phyloP scores from a whole-genome alignment of 345 rosid genomes.

The Gossypium turneri region DNA sequence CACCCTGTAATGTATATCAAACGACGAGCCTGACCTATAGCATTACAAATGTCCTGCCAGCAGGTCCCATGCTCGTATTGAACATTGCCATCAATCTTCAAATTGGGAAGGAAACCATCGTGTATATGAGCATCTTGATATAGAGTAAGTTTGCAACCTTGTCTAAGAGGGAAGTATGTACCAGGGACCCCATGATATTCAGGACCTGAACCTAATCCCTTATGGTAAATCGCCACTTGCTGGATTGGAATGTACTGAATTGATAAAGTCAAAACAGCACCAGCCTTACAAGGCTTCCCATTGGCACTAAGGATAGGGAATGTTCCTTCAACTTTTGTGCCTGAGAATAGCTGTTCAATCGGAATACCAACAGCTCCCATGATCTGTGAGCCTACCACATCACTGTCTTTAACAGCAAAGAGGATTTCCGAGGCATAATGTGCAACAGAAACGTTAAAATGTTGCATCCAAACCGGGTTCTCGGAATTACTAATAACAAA shows the following conservation, averaged over 20 bases:
- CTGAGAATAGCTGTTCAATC: slow-evolving; percentile 45
- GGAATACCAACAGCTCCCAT: slow-evolving; percentile 83
- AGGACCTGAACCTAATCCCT: slow-evolving; percentile 55
- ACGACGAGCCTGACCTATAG: slow-evolving; percentile 73
- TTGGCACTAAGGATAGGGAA: slow-evolving; percentile 56
- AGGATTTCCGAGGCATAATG: slow-evolving; percentile 72
- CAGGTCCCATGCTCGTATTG: slow-evolving; percentile 56
- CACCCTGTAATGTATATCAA: slow-evolving; percentile 84
- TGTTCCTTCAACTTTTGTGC: slow-evolving; percentile 54
- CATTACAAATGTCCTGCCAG: slow-evolving; percentile 74
- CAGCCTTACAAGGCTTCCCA: slow-evolving; percentile 67
- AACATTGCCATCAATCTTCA: slow-evolving; percentile 50
- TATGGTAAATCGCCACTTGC: slow-evolving; percentile 41
- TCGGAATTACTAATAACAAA: slow-evolving; percentile 70
- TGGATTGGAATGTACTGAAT: slow-evolving; percentile 63
- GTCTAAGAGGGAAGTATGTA: slow-evolving; percentile 82
- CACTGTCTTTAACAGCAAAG: slow-evolving; percentile 76
- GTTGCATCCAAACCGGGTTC: slow-evolving; percentile 88
- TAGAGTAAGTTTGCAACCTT: slow-evolving; percentile 72
- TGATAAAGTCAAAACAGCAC: slow-evolving; percentile 66
- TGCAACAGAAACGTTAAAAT: slow-evolving; percentile 73
- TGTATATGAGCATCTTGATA: slow-evolving; percentile 94
- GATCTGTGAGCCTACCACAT: slow-evolving; percentile 75
- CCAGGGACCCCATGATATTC: slow-evolving; percentile 66
- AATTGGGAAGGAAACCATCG: slow-evolving; percentile 49